Conservation (phyloP, 148 eudicot genomes). For the Amaranthus cruentus region DNA sequence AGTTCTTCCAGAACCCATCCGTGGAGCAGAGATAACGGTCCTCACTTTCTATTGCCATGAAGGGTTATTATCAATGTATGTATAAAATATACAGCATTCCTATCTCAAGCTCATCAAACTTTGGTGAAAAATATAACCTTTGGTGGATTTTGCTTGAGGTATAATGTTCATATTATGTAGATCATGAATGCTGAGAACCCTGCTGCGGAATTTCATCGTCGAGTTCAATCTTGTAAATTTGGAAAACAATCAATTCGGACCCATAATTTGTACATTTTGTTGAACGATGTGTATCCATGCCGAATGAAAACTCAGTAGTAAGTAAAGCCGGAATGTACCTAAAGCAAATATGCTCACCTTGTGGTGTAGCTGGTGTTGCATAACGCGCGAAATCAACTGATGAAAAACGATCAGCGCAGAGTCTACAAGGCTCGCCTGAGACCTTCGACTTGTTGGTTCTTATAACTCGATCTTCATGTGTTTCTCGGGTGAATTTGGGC, state of each 20-base stretch:
- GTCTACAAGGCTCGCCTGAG: too few species aligned
- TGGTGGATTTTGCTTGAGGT: slow-evolving; percentile 10
- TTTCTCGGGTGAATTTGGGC: too few species aligned
- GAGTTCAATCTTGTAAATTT: slow-evolving; percentile 23
- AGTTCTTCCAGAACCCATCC: slow-evolving; percentile 17
- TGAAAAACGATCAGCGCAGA: too few species aligned
- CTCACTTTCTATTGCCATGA: slow-evolving; percentile 24
- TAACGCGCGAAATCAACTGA: too few species aligned
- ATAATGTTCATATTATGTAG: slow-evolving; percentile 25
- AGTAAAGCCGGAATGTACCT: background rate
- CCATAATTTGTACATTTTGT: slow-evolving; percentile 27
- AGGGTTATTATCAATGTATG: background rate
- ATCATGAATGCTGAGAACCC: slow-evolving; percentile 26
- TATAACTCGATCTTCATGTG: too few species aligned
- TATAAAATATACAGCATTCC: background rate
- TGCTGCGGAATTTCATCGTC: slow-evolving; percentile 17
- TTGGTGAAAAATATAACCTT: slow-evolving; percentile 11
- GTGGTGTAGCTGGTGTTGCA: too few species aligned
- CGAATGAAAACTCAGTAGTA: slow-evolving; percentile 14
- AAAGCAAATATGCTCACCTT: too few species aligned
- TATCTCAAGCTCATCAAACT: slow-evolving; percentile 20
- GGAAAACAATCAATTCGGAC: slow-evolving; percentile 20
- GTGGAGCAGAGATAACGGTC: slow-evolving; percentile 27
- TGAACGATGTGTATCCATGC: slow-evolving; percentile 18
- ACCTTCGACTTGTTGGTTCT: too few species aligned